Percentiles rank a stretch among this genome's conserved stretches.
These are phyloP conservation scores for Sapria himalayana DNA, from an alignment of 345 rosid genomes.

Conservation along the genomic window DNA sequence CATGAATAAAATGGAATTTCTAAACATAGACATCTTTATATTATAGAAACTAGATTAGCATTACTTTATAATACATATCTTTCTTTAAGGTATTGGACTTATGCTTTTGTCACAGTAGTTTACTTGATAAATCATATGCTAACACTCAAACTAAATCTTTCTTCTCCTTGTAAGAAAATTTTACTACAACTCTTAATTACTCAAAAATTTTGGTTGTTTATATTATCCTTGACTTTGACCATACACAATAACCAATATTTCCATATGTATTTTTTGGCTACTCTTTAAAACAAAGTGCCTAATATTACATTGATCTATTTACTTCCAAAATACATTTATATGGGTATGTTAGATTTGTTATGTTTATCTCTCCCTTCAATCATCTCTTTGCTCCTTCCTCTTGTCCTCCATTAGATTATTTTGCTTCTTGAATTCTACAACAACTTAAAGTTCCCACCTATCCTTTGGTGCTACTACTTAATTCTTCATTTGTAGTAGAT, in stretches of 20 bases:
- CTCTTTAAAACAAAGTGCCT: neutral
- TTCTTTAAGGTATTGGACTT: neutral
- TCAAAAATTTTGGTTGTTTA: neutral
- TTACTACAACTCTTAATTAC: neutral
- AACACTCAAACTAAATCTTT: neutral
- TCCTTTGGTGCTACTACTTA: too few relatives aligned
- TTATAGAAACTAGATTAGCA: neutral
- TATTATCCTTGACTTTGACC: too few relatives aligned
- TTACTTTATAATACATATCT: neutral
- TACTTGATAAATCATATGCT: neutral
- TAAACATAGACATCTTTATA: neutral
- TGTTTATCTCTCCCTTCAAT: neutral
- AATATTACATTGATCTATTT: neutral
- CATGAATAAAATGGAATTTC: neutral
- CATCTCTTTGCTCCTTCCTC: neutral
- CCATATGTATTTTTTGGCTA: neutral
- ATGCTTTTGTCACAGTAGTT: neutral
- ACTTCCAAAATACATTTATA: neutral
- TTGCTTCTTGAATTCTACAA: neutral
- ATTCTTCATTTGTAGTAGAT: neutral
- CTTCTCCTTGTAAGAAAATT: neutral
- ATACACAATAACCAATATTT: too few relatives aligned
- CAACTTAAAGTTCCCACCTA: neutral
- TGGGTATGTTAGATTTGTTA: neutral
- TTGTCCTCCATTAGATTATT: neutral